Base-by-base conservation (phyloP, 2,329 filamentous ascomycete genomes). In the Aspergillus awamori region DNA sequence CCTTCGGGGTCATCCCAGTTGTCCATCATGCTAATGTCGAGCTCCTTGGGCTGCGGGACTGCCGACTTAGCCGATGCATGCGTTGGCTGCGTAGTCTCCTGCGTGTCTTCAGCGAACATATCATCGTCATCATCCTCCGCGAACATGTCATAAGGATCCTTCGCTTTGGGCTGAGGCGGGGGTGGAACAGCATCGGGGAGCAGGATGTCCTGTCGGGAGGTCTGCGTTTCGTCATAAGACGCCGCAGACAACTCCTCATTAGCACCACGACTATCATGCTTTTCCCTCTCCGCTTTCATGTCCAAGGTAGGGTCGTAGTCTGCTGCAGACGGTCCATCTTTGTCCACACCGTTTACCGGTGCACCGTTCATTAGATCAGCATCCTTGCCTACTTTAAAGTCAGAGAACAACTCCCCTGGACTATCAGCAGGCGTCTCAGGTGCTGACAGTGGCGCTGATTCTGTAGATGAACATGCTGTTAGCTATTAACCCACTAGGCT, bases 1-100 rank as follows among this genome's bases (percentile, higher is more conserved):
- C 94, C 95, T 72, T 99, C 93, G 56, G 90, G 88, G 73, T 98
- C 95, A 72, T 96, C 93, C 88, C 88, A 92, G 62, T 96, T 94
- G 71, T 98, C 94, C 56, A 97, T 86, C 76, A 94, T 91, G 64
- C 89, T 91, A 64, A 88, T 88, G 72, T 86, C 85, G 57, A 87
- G 75, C 76, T 89, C 79, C 77, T 87, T 80, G 67, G 81, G 82
- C 74, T 82, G 81, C 41, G 81, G 80, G 10, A 81, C 72, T 24
- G 77, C 80, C 49, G 83, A 80, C 47, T 82, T 81, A 20, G 82
- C 82, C 33, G 82, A 81, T 33, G 77, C 77, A 57, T 80, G 76
- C 24, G 82, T 80, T 7, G 76, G 74, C 56, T 76, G 75, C 24
- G 88, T 85, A 63, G 90, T 64, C 11, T 73, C 69, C 38, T 69